Evolutionary conservation across 345 rosid genomes (phyloP), one percentile per base, ranked within the genome.

Genomic region (Aquilaria yunnanensis): DNA sequence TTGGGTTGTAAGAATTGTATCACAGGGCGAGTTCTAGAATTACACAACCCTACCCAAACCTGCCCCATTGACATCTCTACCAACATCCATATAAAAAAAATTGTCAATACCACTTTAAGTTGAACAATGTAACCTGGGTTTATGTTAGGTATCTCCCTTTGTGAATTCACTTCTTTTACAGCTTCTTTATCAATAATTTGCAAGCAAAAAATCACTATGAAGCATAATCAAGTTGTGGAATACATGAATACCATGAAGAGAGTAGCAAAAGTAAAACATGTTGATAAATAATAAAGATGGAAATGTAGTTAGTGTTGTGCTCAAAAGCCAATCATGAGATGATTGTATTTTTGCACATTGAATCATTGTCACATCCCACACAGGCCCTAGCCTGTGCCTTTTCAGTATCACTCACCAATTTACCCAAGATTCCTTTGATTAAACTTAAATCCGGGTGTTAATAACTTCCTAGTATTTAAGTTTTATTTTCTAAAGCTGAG

Each of bases 121-220:
- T 87, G 84, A 53, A 94, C 89, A 58, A 86, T 81, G 72, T 94
- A 80, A 62, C 99, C 97, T 9, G 99, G 93, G 75, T 65, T 82
- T 78, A 94, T 86, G 63, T 86, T 88, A 2, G 96, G 91, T 63
- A 90, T 76, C 81, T 90, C 96, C 67, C 93, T 86, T n/a, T 59
- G 72, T 31, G 62, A 64, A 72, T 69, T 90, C 64, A 90, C 96
- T 74, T 85, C 83, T 70, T 80, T 80, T 72, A 88, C 84, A 32
- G 89, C 89, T 67, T 94, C 99, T 72, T 77, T 86, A 72, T 88
- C 89, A 45, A 94, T 54, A 78, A 94, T 90, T 97, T 94, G 83
- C 62, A 67, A 10, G 62, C 14, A 32, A 57, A 14, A 58, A 52
- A 63, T 29, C 52, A 54, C 55, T 14, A 29, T 14, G 30, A 68